Evolutionary conservation across 495 filamentous ascomycete genomes (phyloP).

Genomic region (Tuber borchii): DNA sequence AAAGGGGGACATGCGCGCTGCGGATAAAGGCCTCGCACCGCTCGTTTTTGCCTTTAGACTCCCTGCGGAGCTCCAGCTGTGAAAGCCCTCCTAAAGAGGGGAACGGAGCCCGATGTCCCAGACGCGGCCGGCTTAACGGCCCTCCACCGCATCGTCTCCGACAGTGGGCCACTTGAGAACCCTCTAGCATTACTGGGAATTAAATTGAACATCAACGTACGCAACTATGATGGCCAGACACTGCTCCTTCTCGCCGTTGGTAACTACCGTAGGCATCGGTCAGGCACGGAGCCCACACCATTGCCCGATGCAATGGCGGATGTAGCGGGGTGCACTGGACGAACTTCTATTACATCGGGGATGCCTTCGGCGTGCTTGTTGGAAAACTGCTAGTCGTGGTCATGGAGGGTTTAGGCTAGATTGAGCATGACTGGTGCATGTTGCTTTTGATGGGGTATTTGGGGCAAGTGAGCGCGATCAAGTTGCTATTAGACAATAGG

Average conservation of each 20-base stretch:
- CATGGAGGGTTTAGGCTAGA: neutral
- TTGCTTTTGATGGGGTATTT: neutral
- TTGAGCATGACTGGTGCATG: neutral
- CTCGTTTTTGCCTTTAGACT: slow-evolving; percentile 14
- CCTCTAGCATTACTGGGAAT: no score
- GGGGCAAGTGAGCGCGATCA: neutral
- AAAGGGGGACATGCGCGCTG: neutral
- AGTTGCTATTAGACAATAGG: neutral
- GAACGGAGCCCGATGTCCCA: slow-evolving; percentile 21
- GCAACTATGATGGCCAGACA: neutral
- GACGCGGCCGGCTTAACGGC: slow-evolving; percentile 14
- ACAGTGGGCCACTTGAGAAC: no score
- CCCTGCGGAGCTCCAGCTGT: slow-evolving; percentile 5
- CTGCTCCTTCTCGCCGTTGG: neutral
- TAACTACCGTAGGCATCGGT: neutral
- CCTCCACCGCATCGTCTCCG: slow-evolving; percentile 7
- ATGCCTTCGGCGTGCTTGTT: neutral
- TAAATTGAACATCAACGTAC: no score
- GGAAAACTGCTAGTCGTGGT: neutral
- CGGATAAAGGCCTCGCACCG: neutral
- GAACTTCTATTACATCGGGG: neutral
- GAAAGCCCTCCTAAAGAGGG: slow-evolving; percentile 13
- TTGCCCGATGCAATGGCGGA: neutral
- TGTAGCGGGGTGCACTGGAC: neutral
- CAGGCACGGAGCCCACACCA: neutral